phyloP scores from a whole-genome alignment of 352 stramenopile species.

The Pythium aquatile region DNA sequence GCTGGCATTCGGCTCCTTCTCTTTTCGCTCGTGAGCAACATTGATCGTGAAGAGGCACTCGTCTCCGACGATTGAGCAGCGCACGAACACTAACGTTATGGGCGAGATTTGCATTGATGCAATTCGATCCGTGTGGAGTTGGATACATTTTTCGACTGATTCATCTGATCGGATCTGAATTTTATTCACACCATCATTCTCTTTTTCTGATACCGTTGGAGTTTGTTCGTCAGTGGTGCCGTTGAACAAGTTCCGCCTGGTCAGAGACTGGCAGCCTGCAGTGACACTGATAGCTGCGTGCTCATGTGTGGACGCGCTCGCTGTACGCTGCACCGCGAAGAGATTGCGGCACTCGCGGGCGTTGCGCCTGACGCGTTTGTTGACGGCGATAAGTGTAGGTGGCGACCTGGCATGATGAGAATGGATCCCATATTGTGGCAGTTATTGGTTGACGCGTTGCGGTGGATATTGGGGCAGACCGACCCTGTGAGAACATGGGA shows the following conservation, averaged over 20 bases:
- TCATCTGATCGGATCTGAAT: background rate
- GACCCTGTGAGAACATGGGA: constrained; percentile 76
- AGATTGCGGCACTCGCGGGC: constrained; percentile 47
- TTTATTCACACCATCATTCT: constrained; percentile 5
- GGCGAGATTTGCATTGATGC: too few species aligned
- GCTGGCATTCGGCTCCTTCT: too few species aligned
- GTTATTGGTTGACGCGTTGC: background rate
- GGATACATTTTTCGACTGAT: background rate
- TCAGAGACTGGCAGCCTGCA: too few species aligned
- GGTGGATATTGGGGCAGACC: constrained; percentile 35
- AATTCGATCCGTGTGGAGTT: too few species aligned
- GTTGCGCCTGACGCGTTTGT: constrained; percentile 51
- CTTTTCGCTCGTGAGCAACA: too few species aligned
- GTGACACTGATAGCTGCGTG: too few species aligned
- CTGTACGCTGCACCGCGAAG: constrained; percentile 55
- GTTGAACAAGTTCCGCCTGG: too few species aligned
- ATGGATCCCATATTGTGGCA: background rate
- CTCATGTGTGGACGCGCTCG: constrained; percentile 71
- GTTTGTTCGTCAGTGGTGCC: background rate
- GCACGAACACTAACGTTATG: too few species aligned
- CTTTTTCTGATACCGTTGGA: background rate
- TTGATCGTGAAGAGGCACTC: too few species aligned
- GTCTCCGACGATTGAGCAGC: too few species aligned
- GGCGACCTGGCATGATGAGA: background rate
- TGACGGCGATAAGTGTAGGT: constrained; percentile 73